phyloP scores from a whole-genome alignment of 2,329 filamentous ascomycete species.

The Ophiosphaerella narmari region DNA sequence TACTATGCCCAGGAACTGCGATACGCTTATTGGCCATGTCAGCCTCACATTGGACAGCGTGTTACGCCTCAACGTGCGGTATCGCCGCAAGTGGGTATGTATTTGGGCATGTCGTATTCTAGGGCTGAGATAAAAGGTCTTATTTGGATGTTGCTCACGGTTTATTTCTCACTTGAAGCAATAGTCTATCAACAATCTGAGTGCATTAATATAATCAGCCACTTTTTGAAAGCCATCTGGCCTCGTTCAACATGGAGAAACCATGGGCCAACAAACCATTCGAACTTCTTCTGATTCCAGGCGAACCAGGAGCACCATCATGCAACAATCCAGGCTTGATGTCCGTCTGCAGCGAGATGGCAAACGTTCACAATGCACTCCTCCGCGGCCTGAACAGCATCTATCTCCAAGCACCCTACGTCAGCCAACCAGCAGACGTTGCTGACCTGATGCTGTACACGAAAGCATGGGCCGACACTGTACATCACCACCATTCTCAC shows the following conservation, averaged over 20 bases:
- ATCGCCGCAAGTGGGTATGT: neutral
- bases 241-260: neutral
- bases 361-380: slow-evolving; percentile 43
- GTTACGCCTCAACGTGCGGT: neutral
- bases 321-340: slow-evolving; percentile 41
- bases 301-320: slow-evolving; percentile 7
- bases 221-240: too few relatives aligned
- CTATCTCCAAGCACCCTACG: slow-evolving; percentile 39
- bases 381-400: slow-evolving; percentile 45
- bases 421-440: slow-evolving; percentile 21
- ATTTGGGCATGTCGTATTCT: too few relatives aligned
- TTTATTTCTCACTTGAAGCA: too few relatives aligned
- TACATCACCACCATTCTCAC: slow-evolving; percentile 44
- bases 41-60: neutral
- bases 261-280: slow-evolving; percentile 20
- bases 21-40: neutral
- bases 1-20: too few relatives aligned
- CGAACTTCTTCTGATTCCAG: slow-evolving; percentile 14
- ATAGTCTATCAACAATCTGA: too few relatives aligned
- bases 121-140: too few relatives aligned
- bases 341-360: slow-evolving; percentile 31
- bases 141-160: too few relatives aligned
- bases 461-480: slow-evolving; percentile 39
- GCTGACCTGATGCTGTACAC: slow-evolving; percentile 38
- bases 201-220: too few relatives aligned